A percentile compares a stretch with the other conserved stretches of the same genome.
Evolutionary conservation across 805 yeast genomes (phyloP).

Genomic region (Candida boleticola): DNA sequence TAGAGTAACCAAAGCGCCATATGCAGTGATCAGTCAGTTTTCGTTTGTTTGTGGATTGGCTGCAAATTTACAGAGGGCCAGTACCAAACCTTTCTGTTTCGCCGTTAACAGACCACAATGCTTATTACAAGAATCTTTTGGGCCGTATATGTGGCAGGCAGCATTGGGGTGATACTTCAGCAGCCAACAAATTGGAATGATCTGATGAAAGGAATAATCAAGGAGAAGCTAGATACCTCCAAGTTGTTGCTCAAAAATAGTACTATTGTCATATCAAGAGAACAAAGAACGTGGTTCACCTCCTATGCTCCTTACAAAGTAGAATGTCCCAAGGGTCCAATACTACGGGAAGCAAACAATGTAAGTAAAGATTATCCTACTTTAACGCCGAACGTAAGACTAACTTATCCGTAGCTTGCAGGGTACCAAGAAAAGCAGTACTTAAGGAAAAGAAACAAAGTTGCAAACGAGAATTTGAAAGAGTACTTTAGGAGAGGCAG

Average conservation of each 20-base stretch:
- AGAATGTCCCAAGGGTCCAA: conserved; percentile 18
- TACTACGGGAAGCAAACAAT: conserved; percentile 13
- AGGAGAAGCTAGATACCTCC: conserved; percentile 2
- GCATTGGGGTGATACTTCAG: too few relatives aligned
- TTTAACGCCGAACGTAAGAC: neutral
- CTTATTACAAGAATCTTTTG: too few relatives aligned
- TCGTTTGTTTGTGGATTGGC: too few relatives aligned
- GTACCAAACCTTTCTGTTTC: too few relatives aligned
- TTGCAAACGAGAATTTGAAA: neutral
- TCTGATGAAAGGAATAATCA: neutral
- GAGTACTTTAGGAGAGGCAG: conserved; percentile 26
- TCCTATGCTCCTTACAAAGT: conserved; percentile 27
- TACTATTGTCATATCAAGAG: neutral
- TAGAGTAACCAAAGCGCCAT: too few relatives aligned
- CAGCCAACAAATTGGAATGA: conserved; percentile 5
- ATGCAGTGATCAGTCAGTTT: too few relatives aligned
- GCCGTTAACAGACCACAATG: too few relatives aligned
- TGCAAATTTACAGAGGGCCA: too few relatives aligned
- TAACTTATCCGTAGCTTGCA: neutral
- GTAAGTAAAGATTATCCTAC: neutral
- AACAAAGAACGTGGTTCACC: conserved; percentile 3
- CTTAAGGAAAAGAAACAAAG: neutral
- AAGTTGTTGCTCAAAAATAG: neutral
- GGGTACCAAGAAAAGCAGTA: neutral
- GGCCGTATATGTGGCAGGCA: too few relatives aligned